Evolutionary conservation across 768 basidiomycete genomes (phyloP).

Genomic region (Symmetrospora coprosmae): DNA sequence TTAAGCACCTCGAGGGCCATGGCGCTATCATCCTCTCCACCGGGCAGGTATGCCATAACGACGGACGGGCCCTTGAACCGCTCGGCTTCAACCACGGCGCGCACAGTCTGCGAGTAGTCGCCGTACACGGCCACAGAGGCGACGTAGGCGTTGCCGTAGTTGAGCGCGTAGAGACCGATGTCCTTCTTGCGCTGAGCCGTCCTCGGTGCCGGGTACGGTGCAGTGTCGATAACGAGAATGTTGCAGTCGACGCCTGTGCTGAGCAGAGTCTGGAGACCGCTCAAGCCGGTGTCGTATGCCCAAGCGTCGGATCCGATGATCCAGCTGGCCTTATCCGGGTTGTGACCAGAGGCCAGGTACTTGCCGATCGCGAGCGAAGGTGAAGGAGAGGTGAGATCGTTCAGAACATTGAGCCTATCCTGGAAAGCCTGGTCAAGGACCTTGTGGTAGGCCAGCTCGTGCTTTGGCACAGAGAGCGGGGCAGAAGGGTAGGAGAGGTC

Average conservation of each 20-base stretch:
- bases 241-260: constrained; percentile 84
- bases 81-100: constrained; percentile 81
- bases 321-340: constrained; percentile 49
- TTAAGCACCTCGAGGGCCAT: constrained; percentile 81
- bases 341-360: constrained; percentile 62
- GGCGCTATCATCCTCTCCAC: constrained; percentile 54
- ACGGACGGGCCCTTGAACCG: constrained; percentile 75
- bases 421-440: constrained; percentile 68
- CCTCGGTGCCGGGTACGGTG: constrained; percentile 64
- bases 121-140: constrained; percentile 91
- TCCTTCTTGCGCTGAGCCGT: constrained; percentile 79
- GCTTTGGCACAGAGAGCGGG: constrained; percentile 56
- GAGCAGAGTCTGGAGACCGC: constrained; percentile 86
- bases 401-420: constrained; percentile 65
- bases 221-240: constrained; percentile 82
- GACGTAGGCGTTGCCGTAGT: constrained; percentile 91
- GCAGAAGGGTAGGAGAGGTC: constrained; percentile 35
- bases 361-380: constrained; percentile 91
- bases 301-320: constrained; percentile 97
- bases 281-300: constrained; percentile 92
- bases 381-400: constrained; percentile 60
- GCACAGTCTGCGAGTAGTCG: constrained; percentile 84
- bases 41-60: constrained; percentile 86
- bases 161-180: constrained; percentile 94
- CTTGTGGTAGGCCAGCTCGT: constrained; percentile 81